Conservation (phyloP, 352 stramenopile species). For the Pythium chondricola region DNA sequence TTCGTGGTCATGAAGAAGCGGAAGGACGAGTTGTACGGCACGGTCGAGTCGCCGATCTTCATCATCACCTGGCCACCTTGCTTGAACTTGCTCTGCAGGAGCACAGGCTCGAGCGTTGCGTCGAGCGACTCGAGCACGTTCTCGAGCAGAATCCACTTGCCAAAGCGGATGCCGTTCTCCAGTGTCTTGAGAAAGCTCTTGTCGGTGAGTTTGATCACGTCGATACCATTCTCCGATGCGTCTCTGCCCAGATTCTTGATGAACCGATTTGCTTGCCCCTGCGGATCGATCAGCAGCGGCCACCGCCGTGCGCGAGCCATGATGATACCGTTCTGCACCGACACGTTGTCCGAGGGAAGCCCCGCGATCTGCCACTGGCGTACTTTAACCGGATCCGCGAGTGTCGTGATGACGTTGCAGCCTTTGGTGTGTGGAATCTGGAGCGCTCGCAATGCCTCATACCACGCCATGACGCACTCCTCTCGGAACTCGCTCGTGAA, state of each 20-base stretch:
- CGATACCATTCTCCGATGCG: constrained; percentile 77
- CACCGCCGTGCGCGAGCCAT: constrained; percentile 87
- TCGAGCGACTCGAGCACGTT: constrained; percentile 87
- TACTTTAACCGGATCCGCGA: constrained; percentile 88
- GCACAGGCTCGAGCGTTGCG: constrained; percentile 85
- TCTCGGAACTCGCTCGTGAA: constrained; percentile 93
- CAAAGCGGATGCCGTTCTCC: constrained; percentile 91
- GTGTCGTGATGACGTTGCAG: constrained; percentile 86
- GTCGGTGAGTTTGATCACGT: constrained; percentile 80
- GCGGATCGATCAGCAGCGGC: constrained; percentile 89
- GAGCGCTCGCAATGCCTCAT: constrained; percentile 60
- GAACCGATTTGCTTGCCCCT: constrained; percentile 91
- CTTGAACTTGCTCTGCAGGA: constrained; percentile 91
- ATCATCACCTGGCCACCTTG: constrained; percentile 92
- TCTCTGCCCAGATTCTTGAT: constrained; percentile 91
- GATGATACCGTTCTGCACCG: constrained; percentile 92
- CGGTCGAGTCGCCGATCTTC: constrained; percentile 88
- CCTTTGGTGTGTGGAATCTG: constrained; percentile 74
- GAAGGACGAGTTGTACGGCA: constrained; percentile 89
- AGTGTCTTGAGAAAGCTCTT: constrained; percentile 78
- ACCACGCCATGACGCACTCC: constrained; percentile 77
- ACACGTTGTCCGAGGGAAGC: constrained; percentile 86
- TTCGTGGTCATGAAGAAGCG: constrained; percentile 94
- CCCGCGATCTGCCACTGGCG: constrained; percentile 90
- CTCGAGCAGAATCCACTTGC: constrained; percentile 88